phyloP scores from a whole-genome alignment of 2,329 filamentous ascomycete species.

The Leptographium lundbergii region DNA sequence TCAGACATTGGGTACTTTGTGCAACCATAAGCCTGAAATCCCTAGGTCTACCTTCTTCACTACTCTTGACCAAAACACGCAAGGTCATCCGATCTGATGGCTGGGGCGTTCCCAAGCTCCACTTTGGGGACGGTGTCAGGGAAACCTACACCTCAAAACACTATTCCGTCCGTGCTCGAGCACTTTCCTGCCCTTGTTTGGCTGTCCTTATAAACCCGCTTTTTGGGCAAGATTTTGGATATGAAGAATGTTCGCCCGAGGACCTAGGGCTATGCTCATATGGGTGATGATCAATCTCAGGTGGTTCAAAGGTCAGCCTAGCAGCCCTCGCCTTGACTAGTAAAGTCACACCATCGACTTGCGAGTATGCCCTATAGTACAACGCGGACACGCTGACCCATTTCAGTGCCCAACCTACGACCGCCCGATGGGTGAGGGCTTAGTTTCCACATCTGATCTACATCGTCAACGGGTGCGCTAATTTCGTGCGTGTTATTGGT shows the following conservation, averaged over 20 bases:
- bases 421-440: neutral
- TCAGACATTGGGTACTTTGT: too few relatives aligned
- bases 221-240: slow-evolving; percentile 1
- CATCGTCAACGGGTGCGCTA: neutral
- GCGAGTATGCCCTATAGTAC: neutral
- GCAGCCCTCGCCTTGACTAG: neutral
- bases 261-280: neutral
- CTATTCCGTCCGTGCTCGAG: neutral
- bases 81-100: slow-evolving; percentile 1
- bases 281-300: slow-evolving; percentile 1
- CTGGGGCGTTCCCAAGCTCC: slow-evolving; percentile 1
- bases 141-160: neutral
- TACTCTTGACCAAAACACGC: neutral
- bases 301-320: neutral
- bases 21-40: neutral
- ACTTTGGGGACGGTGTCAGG: slow-evolving; percentile 3
- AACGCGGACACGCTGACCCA: too few relatives aligned
- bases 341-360: neutral
- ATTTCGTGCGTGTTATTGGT: neutral
- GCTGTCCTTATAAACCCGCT: neutral
- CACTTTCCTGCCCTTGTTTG: neutral
- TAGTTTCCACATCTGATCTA: neutral
- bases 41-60: neutral
- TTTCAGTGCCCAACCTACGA: neutral
- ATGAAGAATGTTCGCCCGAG: neutral